phyloP scores from a whole-genome alignment of 1,139 yeast genomes.

The Geotrichum siamense region DNA sequence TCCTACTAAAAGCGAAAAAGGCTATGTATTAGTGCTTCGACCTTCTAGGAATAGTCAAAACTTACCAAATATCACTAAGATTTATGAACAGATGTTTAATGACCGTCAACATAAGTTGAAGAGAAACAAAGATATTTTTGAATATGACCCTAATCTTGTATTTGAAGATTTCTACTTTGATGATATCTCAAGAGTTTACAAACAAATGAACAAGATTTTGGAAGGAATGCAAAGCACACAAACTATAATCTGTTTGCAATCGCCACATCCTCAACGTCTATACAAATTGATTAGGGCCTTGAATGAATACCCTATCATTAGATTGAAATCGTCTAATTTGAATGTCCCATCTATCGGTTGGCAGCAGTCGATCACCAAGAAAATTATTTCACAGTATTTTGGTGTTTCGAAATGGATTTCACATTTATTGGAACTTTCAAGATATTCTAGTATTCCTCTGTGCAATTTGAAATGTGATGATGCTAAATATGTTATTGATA shows the following conservation, averaged over 20 bases:
- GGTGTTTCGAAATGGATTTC: conserved; percentile 69
- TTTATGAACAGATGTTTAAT: conserved; percentile 48
- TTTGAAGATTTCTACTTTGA: conserved; percentile 21
- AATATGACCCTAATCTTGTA: conserved; percentile 24
- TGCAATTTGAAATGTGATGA: conserved; percentile 78
- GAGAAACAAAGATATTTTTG: conserved; percentile 29
- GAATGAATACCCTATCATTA: conserved; percentile 56
- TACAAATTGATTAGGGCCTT: conserved; percentile 29
- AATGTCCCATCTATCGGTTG: conserved; percentile 76
- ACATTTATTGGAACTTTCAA: conserved; percentile 58
- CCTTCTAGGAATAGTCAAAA: conserved; percentile 67
- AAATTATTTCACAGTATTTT: conserved; percentile 64
- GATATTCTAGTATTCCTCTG: conserved; percentile 73
- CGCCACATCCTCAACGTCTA: conserved; percentile 48
- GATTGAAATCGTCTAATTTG: conserved; percentile 41
- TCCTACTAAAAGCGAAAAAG: conserved; percentile 53
- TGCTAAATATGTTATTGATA: conserved; percentile 71
- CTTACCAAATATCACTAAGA: conserved; percentile 47
- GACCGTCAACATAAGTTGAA: conserved; percentile 44
- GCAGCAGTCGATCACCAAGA: conserved; percentile 66
- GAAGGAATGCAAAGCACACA: conserved; percentile 57
- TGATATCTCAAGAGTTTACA: conserved; percentile 24
- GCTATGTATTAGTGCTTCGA: conserved; percentile 54
- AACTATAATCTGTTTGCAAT: conserved; percentile 62
- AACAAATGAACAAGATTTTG: conserved; percentile 38